phyloP scores from a whole-genome alignment of 352 stramenopile genomes.

The Globisporangium nagaii region DNA sequence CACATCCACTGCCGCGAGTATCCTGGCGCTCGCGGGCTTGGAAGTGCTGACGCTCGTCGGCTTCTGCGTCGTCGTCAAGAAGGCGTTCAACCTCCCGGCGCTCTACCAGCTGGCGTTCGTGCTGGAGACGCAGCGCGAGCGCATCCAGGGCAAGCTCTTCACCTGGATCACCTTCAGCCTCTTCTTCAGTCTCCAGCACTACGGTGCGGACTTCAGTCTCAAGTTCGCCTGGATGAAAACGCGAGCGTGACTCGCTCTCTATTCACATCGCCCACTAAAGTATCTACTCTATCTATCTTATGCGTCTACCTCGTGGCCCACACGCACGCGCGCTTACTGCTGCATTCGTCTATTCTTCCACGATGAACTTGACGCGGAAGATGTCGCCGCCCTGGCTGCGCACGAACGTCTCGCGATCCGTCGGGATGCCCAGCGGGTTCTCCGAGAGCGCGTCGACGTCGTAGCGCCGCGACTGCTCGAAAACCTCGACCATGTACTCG shows the following conservation, averaged over 20 bases:
- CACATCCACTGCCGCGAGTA: neutral
- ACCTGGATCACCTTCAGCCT: constrained; percentile 26
- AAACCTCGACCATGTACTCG: constrained; percentile 81
- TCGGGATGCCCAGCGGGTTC: constrained; percentile 66
- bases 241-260: neutral
- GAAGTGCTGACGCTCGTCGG: constrained; percentile 19
- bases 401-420: constrained; percentile 73
- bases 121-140: constrained; percentile 21
- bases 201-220: constrained; percentile 10
- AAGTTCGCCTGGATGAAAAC: neutral
- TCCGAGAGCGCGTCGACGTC: constrained; percentile 26
- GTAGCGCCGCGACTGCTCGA: constrained; percentile 44
- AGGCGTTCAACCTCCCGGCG: constrained; percentile 16
- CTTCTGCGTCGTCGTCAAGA: constrained; percentile 10
- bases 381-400: constrained; percentile 61
- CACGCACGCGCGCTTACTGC: too few species aligned
- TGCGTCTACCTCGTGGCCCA: too few species aligned
- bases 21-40: constrained; percentile 16
- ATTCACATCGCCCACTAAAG: neutral
- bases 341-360: constrained; percentile 4
- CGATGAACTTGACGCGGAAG: constrained; percentile 50
- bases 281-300: constrained; percentile 1
- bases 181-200: constrained; percentile 19
- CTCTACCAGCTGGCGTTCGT: constrained; percentile 35
- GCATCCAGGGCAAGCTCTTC: constrained; percentile 19